phyloP scores from a whole-genome alignment of 805 yeast genomes.

The Kazachstania martiniae region DNA sequence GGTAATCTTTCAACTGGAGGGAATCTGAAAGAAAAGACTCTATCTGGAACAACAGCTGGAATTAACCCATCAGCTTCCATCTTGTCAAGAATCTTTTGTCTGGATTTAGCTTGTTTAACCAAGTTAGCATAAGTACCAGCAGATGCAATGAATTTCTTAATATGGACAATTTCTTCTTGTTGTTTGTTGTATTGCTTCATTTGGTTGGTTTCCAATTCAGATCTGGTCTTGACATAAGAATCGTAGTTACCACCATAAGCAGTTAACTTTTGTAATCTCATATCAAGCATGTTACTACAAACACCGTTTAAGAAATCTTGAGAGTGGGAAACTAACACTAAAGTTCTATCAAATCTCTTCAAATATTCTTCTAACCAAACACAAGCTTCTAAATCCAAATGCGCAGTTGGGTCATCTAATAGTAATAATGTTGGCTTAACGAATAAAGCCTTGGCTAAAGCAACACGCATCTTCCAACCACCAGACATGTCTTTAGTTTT shows the following conservation, averaged over 20 bases:
- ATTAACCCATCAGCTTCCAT: slow-evolving; percentile 99
- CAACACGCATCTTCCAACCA: slow-evolving; percentile 99
- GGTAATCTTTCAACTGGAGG: slow-evolving; percentile 95
- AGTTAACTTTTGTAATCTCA: slow-evolving; percentile 70
- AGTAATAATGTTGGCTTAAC: slow-evolving; percentile 92
- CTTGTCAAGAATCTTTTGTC: slow-evolving; percentile 98
- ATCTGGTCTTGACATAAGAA: slow-evolving; percentile 87
- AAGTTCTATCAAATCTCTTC: slow-evolving; percentile 85
- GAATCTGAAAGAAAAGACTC: slow-evolving; percentile 88
- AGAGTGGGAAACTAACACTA: slow-evolving; percentile 93
- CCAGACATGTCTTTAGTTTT: slow-evolving; percentile 99
- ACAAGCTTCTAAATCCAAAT: slow-evolving; percentile 97
- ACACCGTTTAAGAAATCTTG: slow-evolving; percentile 99
- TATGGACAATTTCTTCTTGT: slow-evolving; percentile 97
- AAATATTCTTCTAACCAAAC: slow-evolving; percentile 99
- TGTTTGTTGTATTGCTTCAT: slow-evolving; percentile 95
- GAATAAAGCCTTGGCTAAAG: slow-evolving; percentile 92
- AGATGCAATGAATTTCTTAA: slow-evolving; percentile 96
- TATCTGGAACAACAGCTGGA: slow-evolving; percentile 85
- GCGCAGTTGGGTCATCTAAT: slow-evolving; percentile 98
- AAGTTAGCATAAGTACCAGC: slow-evolving; percentile 99
- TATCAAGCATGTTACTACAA: slow-evolving; percentile 95
- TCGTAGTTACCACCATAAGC: slow-evolving; percentile 98
- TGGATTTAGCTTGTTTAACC: slow-evolving; percentile 97
- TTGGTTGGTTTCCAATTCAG: slow-evolving; percentile 91